Evolutionary conservation across 2,329 filamentous ascomycete species (phyloP).

Genomic region (Monosporascus ibericus): DNA sequence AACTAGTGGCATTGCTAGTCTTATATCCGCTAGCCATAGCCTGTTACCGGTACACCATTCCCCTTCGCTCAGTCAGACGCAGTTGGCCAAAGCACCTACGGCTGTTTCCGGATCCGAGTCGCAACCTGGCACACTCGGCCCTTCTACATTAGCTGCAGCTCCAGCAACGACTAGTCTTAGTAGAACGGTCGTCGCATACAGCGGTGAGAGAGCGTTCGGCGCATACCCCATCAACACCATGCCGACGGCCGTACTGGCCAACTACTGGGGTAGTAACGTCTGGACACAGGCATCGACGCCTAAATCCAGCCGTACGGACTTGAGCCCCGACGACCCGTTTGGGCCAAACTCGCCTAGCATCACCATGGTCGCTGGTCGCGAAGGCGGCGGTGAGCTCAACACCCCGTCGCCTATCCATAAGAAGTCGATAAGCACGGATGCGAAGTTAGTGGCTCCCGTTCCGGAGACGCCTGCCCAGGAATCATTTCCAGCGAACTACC

Average conservation of each 20-base stretch:
- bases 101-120: conserved; percentile 35
- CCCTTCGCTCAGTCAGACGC: conserved; percentile 17
- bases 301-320: conserved; percentile 14
- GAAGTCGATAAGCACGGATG: conserved; percentile 39
- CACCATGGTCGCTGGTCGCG: conserved; percentile 22
- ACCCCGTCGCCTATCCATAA: conserved; percentile 28
- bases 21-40: conserved; percentile 80
- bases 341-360: conserved; percentile 29
- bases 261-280: conserved; percentile 85
- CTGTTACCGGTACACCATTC: conserved; percentile 59
- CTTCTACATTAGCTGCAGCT: conserved; percentile 74
- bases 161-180: conserved; percentile 82
- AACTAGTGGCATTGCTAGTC: conserved; percentile 69
- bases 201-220: conserved; percentile 66
- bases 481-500: conserved; percentile 70
- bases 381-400: conserved; percentile 18
- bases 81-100: background rate
- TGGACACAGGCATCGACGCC: conserved; percentile 45
- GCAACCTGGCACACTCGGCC: conserved; percentile 63
- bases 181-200: conserved; percentile 75
- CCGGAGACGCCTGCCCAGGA: conserved; percentile 35
- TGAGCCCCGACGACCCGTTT: conserved; percentile 30
- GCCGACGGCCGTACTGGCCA: conserved; percentile 82
- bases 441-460: conserved; percentile 22
- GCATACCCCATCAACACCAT: conserved; percentile 63